Evolutionary conservation across 352 stramenopile genomes (phyloP).

Genomic region (Phytophthora parvispora): DNA sequence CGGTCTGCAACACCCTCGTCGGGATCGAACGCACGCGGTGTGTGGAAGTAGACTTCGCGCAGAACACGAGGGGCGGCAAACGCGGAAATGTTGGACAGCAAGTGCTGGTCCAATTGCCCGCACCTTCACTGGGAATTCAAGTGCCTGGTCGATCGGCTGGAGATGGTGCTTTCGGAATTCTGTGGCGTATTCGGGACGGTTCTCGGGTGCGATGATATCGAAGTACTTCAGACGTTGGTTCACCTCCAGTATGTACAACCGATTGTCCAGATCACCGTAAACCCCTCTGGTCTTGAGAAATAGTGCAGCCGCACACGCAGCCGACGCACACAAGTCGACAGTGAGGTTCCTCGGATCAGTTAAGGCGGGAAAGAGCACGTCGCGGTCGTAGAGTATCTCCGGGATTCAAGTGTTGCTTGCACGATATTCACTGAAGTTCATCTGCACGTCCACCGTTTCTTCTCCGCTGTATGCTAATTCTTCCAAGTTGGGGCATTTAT

Average conservation of each 20-base stretch:
- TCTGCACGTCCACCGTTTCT: not conserved
- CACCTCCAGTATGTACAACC: not conserved
- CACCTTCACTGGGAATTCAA: not conserved
- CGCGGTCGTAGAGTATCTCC: not conserved
- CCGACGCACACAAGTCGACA: not conserved
- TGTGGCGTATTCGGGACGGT: not conserved
- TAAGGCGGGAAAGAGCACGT: not conserved
- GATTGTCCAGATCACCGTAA: not conserved
- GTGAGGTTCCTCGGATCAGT: not conserved
- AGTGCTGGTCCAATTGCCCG: not conserved
- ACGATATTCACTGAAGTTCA: not conserved
- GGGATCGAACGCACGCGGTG: not conserved
- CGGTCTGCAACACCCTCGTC: not conserved
- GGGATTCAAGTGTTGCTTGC: not conserved
- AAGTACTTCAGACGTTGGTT: not conserved
- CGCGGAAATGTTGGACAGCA: not conserved
- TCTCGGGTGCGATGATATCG: not conserved
- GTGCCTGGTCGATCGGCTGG: not conserved
- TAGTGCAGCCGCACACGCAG: too few species aligned
- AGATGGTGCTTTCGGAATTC: not conserved
- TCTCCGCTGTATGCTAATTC: not conserved
- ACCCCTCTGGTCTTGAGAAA: too few species aligned
- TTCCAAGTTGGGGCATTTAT: not conserved
- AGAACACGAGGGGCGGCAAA: not conserved
- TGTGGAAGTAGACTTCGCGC: not conserved